Evolutionary conservation across 2,329 filamentous ascomycete genomes (phyloP).

Genomic region (Rugonectria rugulosa): DNA sequence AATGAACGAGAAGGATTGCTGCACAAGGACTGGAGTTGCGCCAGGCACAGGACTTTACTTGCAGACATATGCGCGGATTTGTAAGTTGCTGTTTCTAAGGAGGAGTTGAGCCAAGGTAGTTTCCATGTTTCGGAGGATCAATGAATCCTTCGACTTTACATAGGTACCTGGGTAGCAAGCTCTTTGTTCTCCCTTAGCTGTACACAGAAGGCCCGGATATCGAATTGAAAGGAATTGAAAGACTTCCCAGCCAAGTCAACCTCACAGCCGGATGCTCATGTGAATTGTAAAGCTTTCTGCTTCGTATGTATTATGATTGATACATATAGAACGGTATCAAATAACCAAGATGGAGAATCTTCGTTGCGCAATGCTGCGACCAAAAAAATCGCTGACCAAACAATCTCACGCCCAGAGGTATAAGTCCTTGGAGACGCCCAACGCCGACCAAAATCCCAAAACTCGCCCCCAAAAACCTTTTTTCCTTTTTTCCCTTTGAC

Average conservation of each 20-base stretch:
- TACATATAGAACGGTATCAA: neutral
- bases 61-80: too few relatives aligned
- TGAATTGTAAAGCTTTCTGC: neutral
- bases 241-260: too few relatives aligned
- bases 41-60: neutral
- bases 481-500: constrained; percentile 22
- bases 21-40: neutral
- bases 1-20: constrained; percentile 28
- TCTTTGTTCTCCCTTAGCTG: too few relatives aligned
- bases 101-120: too few relatives aligned
- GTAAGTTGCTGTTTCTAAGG: neutral
- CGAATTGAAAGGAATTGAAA: too few relatives aligned
- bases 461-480: too few relatives aligned
- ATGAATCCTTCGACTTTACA: too few relatives aligned
- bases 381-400: neutral
- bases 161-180: neutral
- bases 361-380: neutral
- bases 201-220: too few relatives aligned
- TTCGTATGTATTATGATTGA: constrained; percentile 12
- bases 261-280: too few relatives aligned
- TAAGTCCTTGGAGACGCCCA: constrained; percentile 22
- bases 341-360: neutral
- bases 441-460: constrained; percentile 26
- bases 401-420: constrained; percentile 27
- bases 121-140: too few relatives aligned